phyloP scores from a whole-genome alignment of 2,329 filamentous ascomycete species.

The Thelonectria rubi region DNA sequence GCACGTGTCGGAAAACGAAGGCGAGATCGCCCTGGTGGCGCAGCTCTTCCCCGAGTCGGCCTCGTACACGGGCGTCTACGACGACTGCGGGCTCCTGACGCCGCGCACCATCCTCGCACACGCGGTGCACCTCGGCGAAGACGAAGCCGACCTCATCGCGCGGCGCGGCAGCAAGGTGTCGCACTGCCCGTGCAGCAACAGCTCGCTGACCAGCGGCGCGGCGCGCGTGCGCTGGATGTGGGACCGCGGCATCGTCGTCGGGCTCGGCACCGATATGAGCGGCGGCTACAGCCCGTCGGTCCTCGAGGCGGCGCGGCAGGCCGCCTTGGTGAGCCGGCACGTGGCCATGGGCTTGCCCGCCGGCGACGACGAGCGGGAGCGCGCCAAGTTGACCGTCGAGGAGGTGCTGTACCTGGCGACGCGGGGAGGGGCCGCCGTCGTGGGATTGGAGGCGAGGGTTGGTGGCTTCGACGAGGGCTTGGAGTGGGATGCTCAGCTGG shows the following conservation, averaged over 20 bases:
- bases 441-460: slow-evolving; percentile 76
- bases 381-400: slow-evolving; percentile 78
- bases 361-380: slow-evolving; percentile 49
- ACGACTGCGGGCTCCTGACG: slow-evolving; percentile 74
- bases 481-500: slow-evolving; percentile 90
- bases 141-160: slow-evolving; percentile 73
- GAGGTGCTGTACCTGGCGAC: slow-evolving; percentile 90
- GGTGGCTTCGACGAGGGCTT: slow-evolving; percentile 87
- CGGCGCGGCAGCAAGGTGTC: slow-evolving; percentile 71
- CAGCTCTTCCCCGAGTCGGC: slow-evolving; percentile 71
- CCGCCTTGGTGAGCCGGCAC: slow-evolving; percentile 79
- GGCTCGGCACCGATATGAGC: slow-evolving; percentile 89
- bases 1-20: slow-evolving; percentile 84
- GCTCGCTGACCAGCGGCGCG: slow-evolving; percentile 79
- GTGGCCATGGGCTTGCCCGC: slow-evolving; percentile 63
- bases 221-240: slow-evolving; percentile 80
- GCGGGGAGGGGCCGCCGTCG: slow-evolving; percentile 82
- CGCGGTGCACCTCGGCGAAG: slow-evolving; percentile 76
- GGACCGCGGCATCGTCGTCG: slow-evolving; percentile 78
- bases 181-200: slow-evolving; percentile 91
- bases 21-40: slow-evolving; percentile 76
- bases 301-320: slow-evolving; percentile 84
- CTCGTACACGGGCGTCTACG: slow-evolving; percentile 83
- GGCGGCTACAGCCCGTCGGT: slow-evolving; percentile 87
- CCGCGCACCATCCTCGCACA: slow-evolving; percentile 84